phyloP scores from a whole-genome alignment of 495 filamentous ascomycete genomes.

The Neurospora sp. region DNA sequence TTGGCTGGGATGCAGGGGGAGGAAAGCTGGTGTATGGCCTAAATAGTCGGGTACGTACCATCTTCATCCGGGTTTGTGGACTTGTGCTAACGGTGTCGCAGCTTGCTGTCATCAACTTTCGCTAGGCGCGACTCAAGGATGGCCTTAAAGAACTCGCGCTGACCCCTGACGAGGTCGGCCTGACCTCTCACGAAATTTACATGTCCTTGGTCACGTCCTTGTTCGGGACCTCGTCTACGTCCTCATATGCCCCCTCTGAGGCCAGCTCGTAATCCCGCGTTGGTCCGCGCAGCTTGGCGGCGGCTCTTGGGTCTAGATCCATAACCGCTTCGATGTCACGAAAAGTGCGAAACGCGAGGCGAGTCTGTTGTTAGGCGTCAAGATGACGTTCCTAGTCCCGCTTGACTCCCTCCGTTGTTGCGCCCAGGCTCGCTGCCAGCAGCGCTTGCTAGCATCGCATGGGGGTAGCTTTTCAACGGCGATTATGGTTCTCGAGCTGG shows the following conservation, averaged over 20 bases:
- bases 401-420: not conserved
- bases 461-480: not conserved
- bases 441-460: not conserved
- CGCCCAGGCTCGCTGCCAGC: not conserved
- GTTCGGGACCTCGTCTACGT: not conserved
- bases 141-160: not conserved
- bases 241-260: not conserved
- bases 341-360: not conserved
- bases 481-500: not conserved
- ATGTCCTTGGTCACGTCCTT: not conserved
- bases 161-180: not conserved
- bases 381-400: not conserved
- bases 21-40: constrained; percentile 65
- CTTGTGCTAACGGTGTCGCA: constrained; percentile 14
- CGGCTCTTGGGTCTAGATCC: not conserved
- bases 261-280: not conserved
- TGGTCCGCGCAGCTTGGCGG: not conserved
- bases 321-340: not conserved
- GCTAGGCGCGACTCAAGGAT: constrained; percentile 11
- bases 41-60: constrained; percentile 51
- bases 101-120: constrained; percentile 40
- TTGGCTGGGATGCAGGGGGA: constrained; percentile 70
- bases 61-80: not conserved
- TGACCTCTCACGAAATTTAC: not conserved
- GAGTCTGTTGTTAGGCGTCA: not conserved